Percentiles rank a stretch among this genome's conserved stretches.
Conservation (phyloP, 345 rosid genomes). For the Eucalyptus decipiens region DNA sequence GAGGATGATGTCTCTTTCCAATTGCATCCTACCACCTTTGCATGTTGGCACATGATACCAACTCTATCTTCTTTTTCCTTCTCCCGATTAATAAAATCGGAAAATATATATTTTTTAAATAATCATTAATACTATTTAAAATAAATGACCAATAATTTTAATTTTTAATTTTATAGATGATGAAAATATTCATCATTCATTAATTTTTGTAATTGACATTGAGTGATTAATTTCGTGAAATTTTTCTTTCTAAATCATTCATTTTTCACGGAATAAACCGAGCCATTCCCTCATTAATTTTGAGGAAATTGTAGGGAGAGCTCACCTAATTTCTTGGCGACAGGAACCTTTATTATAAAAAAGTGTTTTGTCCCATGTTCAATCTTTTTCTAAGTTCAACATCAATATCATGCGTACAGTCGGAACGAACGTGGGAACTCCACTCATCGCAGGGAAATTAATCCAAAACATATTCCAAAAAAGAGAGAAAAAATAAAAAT, state of each 20-base stretch:
- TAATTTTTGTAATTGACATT: not conserved
- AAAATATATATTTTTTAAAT: too few species aligned
- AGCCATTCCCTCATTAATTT: not conserved
- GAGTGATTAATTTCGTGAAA: accelerated
- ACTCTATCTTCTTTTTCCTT: too few species aligned
- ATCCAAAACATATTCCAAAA: not conserved
- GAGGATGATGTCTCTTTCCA: not conserved
- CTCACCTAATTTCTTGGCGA: not conserved
- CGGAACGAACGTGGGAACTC: not conserved
- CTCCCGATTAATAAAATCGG: too few species aligned
- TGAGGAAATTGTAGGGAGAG: not conserved
- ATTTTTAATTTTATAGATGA: not conserved
- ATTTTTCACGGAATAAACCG: not conserved
- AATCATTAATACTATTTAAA: too few species aligned
- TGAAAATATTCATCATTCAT: not conserved
- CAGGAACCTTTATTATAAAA: not conserved
- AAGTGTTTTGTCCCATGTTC: not conserved
- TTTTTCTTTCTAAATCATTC: accelerated
- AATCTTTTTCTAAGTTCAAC: not conserved
- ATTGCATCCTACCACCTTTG: too few species aligned
- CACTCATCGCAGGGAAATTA: not conserved
- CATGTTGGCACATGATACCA: too few species aligned
- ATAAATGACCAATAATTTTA: too few species aligned
- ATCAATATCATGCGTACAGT: not conserved
- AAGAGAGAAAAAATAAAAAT: not conserved